Base-by-base conservation (phyloP, 2,329 filamentous ascomycete species). In the Dothideomycetes sp. region DNA sequence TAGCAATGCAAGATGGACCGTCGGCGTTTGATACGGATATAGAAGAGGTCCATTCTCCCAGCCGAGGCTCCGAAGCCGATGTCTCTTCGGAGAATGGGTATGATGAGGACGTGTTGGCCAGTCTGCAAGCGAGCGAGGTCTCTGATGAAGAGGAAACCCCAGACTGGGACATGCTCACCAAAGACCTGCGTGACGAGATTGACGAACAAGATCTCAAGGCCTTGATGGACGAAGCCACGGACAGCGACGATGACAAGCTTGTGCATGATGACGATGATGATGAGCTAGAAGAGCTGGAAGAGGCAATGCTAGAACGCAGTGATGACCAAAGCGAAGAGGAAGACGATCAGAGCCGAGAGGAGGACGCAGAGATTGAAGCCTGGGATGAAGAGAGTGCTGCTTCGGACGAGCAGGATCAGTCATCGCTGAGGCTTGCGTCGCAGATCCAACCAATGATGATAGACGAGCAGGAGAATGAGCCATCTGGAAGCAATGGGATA, bases 221-320 rank as follows among this genome's bases (percentile, higher is more conserved):
- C 4, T n/a, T n/a, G n/a, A 19, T 43, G 16, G 34, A 42, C 14
- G 40, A 31, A 7, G n/a, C 34, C 12, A 17, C 19, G 11, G 11
- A 17, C 15, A 42, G 40, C 31, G 5, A 29, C 9, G 14, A 33
- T 18, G 33, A 27, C 17, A 17, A 34, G 11, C 14, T 39, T 18
- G 17, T 10, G 18, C 24, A 33, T 14, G 15, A 37, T 27, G 12
- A 73, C 75, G 45, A 87, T 72, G 15, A 37, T 27, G 12, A 73
- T 75, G 45, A 87, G 72, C 19, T 36, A 12, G 30, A 22, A 31
- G 19, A 43, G 32, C 29, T 18, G 66, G 49, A 68, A 58, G 4
- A 4, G 19, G 3, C 27, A 15, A 12, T 18, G 18, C 12, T 11
- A 19, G 24, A 17, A 9, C 10, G 18, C 19, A 18, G 12, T 4